Conservation (phyloP, 1,139 yeast species). For the Geotrichum siamense region DNA sequence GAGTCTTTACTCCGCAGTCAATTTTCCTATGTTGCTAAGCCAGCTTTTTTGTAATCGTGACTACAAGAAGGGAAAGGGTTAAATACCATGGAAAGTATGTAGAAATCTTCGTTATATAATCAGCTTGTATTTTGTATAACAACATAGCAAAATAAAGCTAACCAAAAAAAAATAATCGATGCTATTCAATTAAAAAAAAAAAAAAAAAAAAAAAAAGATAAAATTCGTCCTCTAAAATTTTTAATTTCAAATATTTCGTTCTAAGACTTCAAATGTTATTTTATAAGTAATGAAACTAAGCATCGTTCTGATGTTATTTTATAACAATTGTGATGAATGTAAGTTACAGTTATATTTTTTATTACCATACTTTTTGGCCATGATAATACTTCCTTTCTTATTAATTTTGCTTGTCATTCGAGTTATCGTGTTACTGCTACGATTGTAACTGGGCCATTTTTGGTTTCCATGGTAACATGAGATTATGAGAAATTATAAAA, state of each 20-base stretch:
- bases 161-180: background rate
- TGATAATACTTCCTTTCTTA: background rate
- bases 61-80: background rate
- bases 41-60: background rate
- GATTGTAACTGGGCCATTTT: no score
- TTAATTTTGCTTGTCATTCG: background rate
- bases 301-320: no score
- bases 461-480: no score
- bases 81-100: background rate
- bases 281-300: no score
- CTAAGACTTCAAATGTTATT: no score
- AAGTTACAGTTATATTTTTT: background rate
- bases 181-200: background rate
- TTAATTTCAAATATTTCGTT: background rate
- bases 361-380: background rate
- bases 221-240: background rate
- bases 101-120: background rate
- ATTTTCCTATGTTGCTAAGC: no score
- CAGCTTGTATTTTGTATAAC: background rate
- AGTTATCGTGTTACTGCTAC: background rate
- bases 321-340: background rate
- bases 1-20: no score
- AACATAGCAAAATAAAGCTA: background rate
- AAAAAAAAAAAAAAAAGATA: background rate
- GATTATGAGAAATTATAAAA: no score